phyloP scores from a whole-genome alignment of 2,329 filamentous ascomycete species.

The Ramularia collo-cygni region DNA sequence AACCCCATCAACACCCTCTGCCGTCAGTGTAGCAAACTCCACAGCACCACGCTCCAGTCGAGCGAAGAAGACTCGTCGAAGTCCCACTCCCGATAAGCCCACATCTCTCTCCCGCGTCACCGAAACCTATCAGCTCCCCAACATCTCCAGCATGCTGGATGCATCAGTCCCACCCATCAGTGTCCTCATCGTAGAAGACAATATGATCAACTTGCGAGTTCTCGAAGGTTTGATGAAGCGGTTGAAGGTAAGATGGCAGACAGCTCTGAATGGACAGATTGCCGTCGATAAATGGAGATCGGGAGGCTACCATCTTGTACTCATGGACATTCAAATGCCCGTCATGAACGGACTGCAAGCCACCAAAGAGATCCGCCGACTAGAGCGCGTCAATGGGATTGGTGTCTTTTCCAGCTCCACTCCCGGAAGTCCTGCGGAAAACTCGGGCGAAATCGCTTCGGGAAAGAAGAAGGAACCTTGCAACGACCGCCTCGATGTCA shows the following conservation, averaged over 20 bases:
- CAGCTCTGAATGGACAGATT: constrained; percentile 91
- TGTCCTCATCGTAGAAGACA: constrained; percentile 95
- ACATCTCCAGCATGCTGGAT: constrained; percentile 52
- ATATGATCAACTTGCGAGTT: constrained; percentile 92
- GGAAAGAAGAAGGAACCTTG: constrained; percentile 25
- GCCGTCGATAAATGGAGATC: constrained; percentile 88
- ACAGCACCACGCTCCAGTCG: constrained; percentile 25
- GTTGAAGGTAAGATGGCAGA: constrained; percentile 91
- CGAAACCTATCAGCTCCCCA: constrained; percentile 16
- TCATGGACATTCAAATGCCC: constrained; percentile 98
- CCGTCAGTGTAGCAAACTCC: constrained; percentile 28
- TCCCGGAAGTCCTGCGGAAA: constrained; percentile 36
- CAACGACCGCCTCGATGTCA: constrained; percentile 63
- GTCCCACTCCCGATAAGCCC: constrained; percentile 20
- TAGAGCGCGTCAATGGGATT: constrained; percentile 87
- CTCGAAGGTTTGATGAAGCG: constrained; percentile 94
- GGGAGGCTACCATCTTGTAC: constrained; percentile 88
- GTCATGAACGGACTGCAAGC: constrained; percentile 95
- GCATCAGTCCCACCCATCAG: constrained; percentile 90
- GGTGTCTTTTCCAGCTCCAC: constrained; percentile 64
- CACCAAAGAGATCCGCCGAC: constrained; percentile 83
- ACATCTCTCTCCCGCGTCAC: constrained; percentile 10
- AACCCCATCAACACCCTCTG: constrained; percentile 27
- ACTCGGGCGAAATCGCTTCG: constrained; percentile 30
- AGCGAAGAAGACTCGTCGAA: constrained; percentile 21